phyloP scores from a whole-genome alignment of 768 basidiomycete genomes.

The Russula sp. region DNA sequence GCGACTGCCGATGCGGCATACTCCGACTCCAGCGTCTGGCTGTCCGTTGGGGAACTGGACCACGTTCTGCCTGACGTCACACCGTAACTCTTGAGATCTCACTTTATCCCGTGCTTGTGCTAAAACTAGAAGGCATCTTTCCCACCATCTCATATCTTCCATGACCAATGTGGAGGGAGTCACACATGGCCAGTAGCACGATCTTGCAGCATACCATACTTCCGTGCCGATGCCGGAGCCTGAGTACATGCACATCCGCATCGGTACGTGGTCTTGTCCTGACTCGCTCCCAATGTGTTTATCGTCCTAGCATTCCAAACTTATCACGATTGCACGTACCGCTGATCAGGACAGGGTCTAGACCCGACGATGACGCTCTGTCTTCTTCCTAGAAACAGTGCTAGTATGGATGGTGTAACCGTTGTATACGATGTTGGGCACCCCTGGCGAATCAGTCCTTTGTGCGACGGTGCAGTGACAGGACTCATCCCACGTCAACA shows the following conservation, averaged over 20 bases:
- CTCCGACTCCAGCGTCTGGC: background rate
- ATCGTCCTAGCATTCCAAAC: background rate
- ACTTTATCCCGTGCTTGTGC: background rate
- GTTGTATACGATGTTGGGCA: background rate
- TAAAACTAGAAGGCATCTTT: background rate
- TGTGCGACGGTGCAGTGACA: background rate
- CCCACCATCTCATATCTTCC: background rate
- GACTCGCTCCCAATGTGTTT: background rate
- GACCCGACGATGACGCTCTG: background rate
- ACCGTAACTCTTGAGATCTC: background rate
- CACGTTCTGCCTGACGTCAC: conserved; percentile 20
- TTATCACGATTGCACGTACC: background rate
- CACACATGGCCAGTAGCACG: background rate
- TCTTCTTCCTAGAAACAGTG: conserved; percentile 1
- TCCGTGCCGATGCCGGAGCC: background rate
- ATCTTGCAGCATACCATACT: background rate
- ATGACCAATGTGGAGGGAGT: background rate
- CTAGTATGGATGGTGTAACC: conserved; percentile 1
- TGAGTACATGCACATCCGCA: background rate
- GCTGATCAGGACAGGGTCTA: background rate
- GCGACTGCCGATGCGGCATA: conserved; percentile 10
- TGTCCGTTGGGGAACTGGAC: conserved; percentile 3
- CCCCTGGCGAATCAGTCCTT: conserved; percentile 15
- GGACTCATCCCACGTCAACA: conserved; percentile 2
- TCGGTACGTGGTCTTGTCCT: background rate